Base-by-base conservation (phyloP, 495 filamentous ascomycete species). In the Cercophora scortea region DNA sequence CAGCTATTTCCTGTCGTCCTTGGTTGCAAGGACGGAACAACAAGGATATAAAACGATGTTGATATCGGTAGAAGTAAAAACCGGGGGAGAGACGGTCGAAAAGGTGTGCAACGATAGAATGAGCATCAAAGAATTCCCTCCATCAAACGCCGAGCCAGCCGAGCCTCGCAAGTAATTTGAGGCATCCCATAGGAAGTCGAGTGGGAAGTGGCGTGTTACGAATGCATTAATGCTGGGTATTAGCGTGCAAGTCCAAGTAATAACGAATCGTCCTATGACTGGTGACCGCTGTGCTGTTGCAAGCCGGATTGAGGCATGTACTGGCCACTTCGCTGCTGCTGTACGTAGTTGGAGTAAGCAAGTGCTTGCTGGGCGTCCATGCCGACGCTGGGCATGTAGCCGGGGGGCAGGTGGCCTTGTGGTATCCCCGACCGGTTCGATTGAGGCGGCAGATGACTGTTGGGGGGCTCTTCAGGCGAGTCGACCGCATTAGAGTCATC, bases 401-500 rank as follows among this genome's bases (percentile, higher is more conserved):
- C 64, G 53, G 76, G 59, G 36, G 71, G 64, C 74, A 83, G 71
- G 53, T 79, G 70, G 42, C 75, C 64, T 61, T 78, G 68, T 34
- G 75, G 68, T 67, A 82, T 76, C 52, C 73, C 66, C 15, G 76
- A 61, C 25, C 78, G 72, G 54, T 67, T 68, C 18, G 63, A 64
- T 57, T 83, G 82, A 11, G 75, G 78, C 1, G 81, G 82, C 4
- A 84, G 64, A 50, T 82, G 79, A 16, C 76, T 74, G 53, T 74
- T 78, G 39, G 77, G 54, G 40, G 79, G 78, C 55, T 85, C 82
- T 55, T 85, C 82, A 43, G 82, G 82, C 10, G 82, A 84, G 33
- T 85, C 82, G 62, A 79, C 79, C 42, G 77, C 67, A 56, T 80
- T 77, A 33, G 60, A 56, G 54, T 83, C 86, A 55, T 96, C 90